These are phyloP conservation scores for Cystobasidium slooffiae DNA, from an alignment of 1,284 basidiomycete species.

Conservation along the genomic window DNA sequence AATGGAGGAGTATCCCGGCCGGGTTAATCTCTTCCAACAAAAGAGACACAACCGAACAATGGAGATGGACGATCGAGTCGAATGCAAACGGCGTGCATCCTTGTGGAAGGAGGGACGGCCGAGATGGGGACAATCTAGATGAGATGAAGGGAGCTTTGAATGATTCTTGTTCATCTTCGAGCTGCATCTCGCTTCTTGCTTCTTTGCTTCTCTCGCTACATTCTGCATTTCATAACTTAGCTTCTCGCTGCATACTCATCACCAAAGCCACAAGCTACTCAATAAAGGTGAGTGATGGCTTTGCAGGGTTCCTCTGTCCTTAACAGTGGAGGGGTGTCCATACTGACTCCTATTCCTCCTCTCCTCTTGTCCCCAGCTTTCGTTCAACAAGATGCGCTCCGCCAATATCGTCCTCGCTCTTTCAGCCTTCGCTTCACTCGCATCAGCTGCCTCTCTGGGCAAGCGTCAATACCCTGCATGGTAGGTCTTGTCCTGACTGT, in stretches of 20 bases:
- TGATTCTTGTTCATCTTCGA: background rate
- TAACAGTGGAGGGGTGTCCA: background rate
- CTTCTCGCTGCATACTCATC: background rate
- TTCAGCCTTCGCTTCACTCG: slow-evolving; percentile 19
- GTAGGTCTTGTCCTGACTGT: slow-evolving; percentile 1
- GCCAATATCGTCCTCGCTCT: slow-evolving; percentile 16
- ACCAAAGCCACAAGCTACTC: background rate
- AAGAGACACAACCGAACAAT: no score
- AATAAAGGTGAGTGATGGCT: background rate
- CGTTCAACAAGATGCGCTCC: slow-evolving; percentile 26
- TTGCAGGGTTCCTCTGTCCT: no score
- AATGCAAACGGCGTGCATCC: no score
- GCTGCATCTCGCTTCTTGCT: background rate
- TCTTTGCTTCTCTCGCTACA: background rate
- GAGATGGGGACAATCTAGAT: background rate
- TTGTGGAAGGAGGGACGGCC: background rate
- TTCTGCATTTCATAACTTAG: background rate
- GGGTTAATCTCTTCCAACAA: no score
- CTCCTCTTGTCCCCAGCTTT: background rate
- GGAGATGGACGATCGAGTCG: no score
- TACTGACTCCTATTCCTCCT: background rate
- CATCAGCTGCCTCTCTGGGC: slow-evolving; percentile 29
- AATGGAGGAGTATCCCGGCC: no score
- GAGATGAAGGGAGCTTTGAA: background rate
- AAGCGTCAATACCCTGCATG: slow-evolving; percentile 40